Evolutionary conservation across 208 protist species (phyloP).

Genomic region (Leishmania mexicana): DNA sequence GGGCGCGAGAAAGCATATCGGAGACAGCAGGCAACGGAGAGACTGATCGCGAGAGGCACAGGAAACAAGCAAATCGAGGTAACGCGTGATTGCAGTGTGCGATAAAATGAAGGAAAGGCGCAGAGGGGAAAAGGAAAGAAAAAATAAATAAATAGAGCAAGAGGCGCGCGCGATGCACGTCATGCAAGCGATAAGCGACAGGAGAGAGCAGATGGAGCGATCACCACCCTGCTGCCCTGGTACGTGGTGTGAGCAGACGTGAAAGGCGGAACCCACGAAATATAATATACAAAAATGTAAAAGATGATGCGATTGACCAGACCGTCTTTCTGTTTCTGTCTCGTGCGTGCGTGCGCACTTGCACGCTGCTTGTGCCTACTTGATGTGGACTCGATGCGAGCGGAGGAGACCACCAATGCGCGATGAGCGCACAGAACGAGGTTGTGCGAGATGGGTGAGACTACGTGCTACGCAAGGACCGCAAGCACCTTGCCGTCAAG

Average conservation of each 20-base stretch:
- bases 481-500: background rate
- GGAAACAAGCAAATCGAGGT: background rate
- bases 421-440: background rate
- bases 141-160: background rate
- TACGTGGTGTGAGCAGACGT: background rate
- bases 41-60: background rate
- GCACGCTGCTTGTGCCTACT: too few relatives aligned
- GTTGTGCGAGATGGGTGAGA: background rate
- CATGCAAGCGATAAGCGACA: background rate
- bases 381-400: background rate
- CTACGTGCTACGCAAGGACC: background rate
- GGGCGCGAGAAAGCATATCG: background rate
- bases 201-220: background rate
- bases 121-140: background rate
- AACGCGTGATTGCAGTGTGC: background rate
- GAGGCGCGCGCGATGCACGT: background rate
- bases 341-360: background rate
- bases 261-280: background rate
- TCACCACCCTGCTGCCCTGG: background rate
- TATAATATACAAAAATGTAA: too few relatives aligned
- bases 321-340: background rate
- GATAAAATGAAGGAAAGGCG: slow-evolving; percentile 9
- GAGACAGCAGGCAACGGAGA: background rate
- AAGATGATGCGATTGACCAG: background rate
- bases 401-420: background rate